These are phyloP conservation scores for Neurospora sp. DNA, from an alignment of 495 filamentous ascomycete species.

Conservation along the genomic window DNA sequence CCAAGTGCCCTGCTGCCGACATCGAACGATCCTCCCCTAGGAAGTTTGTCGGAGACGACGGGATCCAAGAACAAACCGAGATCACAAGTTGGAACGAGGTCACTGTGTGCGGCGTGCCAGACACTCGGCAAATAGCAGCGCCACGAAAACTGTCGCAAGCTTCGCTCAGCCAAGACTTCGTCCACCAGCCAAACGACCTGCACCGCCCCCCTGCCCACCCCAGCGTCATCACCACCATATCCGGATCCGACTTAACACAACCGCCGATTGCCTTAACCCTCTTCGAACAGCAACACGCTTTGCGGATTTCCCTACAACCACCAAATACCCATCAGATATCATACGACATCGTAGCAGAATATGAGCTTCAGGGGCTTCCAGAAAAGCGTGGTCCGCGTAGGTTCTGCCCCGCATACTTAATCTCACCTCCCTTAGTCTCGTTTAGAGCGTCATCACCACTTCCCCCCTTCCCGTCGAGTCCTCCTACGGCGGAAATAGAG, in stretches of 20 bases:
- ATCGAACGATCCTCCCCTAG: background rate
- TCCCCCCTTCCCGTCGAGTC: background rate
- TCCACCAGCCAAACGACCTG: background rate
- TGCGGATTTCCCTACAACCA: background rate
- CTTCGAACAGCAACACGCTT: background rate
- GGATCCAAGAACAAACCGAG: background rate
- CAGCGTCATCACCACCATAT: background rate
- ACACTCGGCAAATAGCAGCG: background rate
- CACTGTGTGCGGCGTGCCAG: background rate
- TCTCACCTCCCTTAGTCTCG: background rate
- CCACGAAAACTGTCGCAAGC: background rate
- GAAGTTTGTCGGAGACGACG: background rate
- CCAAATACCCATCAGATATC: background rate
- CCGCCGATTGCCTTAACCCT: background rate
- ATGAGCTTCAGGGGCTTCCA: conserved; percentile 98
- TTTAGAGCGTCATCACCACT: background rate
- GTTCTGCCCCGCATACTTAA: conserved; percentile 19
- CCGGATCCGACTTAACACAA: background rate
- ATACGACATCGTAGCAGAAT: conserved; percentile 5
- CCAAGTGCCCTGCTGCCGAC: background rate
- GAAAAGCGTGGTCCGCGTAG: conserved; percentile 74
- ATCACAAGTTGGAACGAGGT: background rate
- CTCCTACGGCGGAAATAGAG: background rate
- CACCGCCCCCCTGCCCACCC: background rate
- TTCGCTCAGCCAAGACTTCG: background rate